Evolutionary conservation across 257 asterid genomes (phyloP), one percentile per base, ranked within the genome.

Genomic region (Petrea volubilis): DNA sequence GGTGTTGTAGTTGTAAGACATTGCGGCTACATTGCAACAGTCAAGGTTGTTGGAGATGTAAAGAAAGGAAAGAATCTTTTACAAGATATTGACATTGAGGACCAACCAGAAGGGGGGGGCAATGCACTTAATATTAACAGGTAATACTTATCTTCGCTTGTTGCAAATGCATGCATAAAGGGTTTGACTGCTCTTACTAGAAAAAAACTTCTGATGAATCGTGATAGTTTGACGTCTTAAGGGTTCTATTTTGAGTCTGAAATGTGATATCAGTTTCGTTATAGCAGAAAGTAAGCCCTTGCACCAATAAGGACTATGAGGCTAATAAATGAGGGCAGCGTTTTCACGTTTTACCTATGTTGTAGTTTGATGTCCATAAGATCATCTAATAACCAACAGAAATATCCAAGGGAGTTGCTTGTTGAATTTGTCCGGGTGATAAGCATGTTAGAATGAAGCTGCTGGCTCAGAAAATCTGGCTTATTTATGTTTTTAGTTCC

Each of bases 41-140:
- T 88, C 72, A 92, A 88, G 79, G 93, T 87, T 66, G 85, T 80
- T 64, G 96, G 91, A 74, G 83, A 83, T 68, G 81, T 80, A 36
- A 85, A 83, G 70, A 78, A 71, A 74, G 90, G 79, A 74, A 88
- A 73, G 70, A 68, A 66, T 67, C 79, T 79, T 57, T 63, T 58
- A 47, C 83, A 84, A 33, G 97, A 90, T 74, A 74, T 92, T 24
- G 85, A 78, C 68, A 81, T 90, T 52, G 89, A 83, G 72, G 98
- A 95, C 67, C 96, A 90, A 80, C 85, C 84, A 23, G 95, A 88
- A 70, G 99, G 99, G 60, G 99, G 99, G 60, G 97, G 95, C 25
- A 92, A 90, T 77, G 92, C 97, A 51, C 97, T 95, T 53, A 95
- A 90, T 70, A 73, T 95, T 82, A 95, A 88, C 88, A 92, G 98